Evolutionary conservation across 2,329 filamentous ascomycete genomes (phyloP).

Genomic region (Lasiodiplodia sp.): DNA sequence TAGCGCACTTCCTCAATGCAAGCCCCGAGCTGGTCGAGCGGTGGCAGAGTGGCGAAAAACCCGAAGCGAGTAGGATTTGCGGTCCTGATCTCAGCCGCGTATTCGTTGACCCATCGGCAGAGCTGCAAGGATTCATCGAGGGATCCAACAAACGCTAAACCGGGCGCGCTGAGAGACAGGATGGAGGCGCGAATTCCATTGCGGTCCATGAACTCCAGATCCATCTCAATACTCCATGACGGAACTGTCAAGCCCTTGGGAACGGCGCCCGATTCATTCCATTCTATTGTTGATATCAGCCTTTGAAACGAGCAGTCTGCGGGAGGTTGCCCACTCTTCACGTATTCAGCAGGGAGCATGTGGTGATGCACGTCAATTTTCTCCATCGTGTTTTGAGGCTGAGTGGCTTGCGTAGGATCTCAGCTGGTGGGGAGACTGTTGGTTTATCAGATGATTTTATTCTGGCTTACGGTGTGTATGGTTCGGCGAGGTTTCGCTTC

Average conservation of each 20-base stretch:
- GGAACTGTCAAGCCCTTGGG: neutral
- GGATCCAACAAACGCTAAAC: conserved; percentile 33
- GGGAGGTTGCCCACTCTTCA: neutral
- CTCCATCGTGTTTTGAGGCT: neutral
- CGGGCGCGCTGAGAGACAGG: conserved; percentile 42
- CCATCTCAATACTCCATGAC: neutral
- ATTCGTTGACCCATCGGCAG: conserved; percentile 43
- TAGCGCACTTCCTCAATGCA: conserved; percentile 49
- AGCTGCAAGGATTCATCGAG: conserved; percentile 19
- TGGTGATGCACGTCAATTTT: neutral
- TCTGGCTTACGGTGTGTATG: neutral
- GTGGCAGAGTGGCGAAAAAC: conserved; percentile 53
- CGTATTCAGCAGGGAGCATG: neutral
- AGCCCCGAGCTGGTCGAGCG: conserved; percentile 31
- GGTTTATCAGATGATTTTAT: neutral
- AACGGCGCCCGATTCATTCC: neutral
- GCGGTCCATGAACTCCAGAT: conserved; percentile 19
- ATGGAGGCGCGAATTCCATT: conserved; percentile 35
- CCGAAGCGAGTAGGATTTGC: conserved; percentile 46
- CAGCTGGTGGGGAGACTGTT: neutral
- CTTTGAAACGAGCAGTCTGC: neutral
- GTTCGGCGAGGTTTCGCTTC: neutral
- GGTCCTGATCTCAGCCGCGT: conserved; percentile 44
- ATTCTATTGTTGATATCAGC: neutral
- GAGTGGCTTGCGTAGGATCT: neutral